phyloP scores from a whole-genome alignment of 345 rosid species.

The Aquilaria sinensis region DNA sequence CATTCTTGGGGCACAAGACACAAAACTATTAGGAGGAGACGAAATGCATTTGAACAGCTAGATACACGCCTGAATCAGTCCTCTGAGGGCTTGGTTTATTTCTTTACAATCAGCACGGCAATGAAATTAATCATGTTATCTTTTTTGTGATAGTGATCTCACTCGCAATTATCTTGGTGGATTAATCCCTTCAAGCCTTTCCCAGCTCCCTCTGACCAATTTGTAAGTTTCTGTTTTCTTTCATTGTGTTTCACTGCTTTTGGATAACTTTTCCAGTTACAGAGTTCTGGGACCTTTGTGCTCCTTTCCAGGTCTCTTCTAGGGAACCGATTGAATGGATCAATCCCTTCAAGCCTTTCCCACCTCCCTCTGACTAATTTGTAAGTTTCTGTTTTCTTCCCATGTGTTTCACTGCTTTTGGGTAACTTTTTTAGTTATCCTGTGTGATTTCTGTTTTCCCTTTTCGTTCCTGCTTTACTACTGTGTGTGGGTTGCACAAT shows the following conservation, averaged over 20 bases:
- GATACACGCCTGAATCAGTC: too few species aligned
- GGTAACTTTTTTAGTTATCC: not conserved
- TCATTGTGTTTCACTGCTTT: not conserved
- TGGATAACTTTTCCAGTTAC: not conserved
- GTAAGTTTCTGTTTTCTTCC: conserved; percentile 32
- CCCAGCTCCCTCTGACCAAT: conserved; percentile 38
- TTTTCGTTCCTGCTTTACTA: too few species aligned
- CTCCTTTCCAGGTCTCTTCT: conserved; percentile 34
- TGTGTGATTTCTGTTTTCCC: too few species aligned
- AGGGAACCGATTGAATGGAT: conserved; percentile 66
- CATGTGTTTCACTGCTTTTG: not conserved
- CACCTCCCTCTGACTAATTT: conserved; percentile 39
- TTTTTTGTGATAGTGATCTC: too few species aligned
- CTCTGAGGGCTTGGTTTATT: too few species aligned
- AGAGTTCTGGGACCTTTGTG: conserved; percentile 3
- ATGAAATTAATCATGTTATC: too few species aligned
- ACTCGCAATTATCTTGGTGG: conserved; percentile 67
- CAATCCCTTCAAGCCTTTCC: conserved; percentile 49
- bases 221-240: conserved; percentile 35
- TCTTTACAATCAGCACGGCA: too few species aligned
- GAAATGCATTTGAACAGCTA: too few species aligned
- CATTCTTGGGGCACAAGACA: not conserved
- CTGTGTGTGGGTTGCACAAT: too few species aligned
- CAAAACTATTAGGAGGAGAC: too few species aligned
- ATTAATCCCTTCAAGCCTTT: conserved; percentile 49